These are phyloP conservation scores for Edaphochlamys debaryana DNA, from an alignment of 139 green algal genomes.

Conservation along the genomic window DNA sequence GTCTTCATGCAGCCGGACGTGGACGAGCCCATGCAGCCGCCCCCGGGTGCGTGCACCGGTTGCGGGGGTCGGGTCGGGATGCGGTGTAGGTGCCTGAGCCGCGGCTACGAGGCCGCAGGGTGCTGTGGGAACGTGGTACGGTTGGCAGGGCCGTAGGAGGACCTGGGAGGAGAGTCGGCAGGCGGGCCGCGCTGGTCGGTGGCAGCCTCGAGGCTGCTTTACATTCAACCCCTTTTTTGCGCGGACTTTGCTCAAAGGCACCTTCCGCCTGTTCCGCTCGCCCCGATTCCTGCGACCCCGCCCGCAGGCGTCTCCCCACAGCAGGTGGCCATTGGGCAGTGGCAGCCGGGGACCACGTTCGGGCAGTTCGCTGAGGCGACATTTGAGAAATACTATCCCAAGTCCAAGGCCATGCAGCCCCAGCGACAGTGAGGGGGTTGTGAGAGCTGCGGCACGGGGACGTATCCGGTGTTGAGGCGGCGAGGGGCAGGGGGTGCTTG, in stretches of 20 bases:
- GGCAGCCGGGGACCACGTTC: constrained; percentile 71
- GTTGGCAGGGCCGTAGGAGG: not conserved
- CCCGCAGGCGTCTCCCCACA: constrained; percentile 7
- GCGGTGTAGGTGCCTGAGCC: too few relatives aligned
- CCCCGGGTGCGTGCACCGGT: constrained; percentile 27
- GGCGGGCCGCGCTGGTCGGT: not conserved
- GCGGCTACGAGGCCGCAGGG: not conserved
- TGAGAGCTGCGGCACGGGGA: too few relatives aligned
- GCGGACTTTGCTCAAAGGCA: not conserved
- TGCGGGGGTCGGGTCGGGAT: too few relatives aligned
- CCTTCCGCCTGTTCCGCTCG: not conserved
- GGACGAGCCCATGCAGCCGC: constrained; percentile 28
- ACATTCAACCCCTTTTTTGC: too few relatives aligned
- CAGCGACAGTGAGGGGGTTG: too few relatives aligned
- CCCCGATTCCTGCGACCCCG: too few relatives aligned
- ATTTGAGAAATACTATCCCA: constrained; percentile 65
- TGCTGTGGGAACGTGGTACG: not conserved
- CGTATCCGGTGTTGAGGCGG: too few relatives aligned
- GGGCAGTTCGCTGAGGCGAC: constrained; percentile 72
- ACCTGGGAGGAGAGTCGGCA: not conserved
- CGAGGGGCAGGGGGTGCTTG: too few relatives aligned
- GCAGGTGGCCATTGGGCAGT: constrained; percentile 59
- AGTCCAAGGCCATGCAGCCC: too few relatives aligned
- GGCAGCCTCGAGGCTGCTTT: not conserved
- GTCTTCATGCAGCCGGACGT: constrained; percentile 86